Evolutionary conservation across 2,329 filamentous ascomycete species (phyloP).

Genomic region (Cladophialophora bantiana): DNA sequence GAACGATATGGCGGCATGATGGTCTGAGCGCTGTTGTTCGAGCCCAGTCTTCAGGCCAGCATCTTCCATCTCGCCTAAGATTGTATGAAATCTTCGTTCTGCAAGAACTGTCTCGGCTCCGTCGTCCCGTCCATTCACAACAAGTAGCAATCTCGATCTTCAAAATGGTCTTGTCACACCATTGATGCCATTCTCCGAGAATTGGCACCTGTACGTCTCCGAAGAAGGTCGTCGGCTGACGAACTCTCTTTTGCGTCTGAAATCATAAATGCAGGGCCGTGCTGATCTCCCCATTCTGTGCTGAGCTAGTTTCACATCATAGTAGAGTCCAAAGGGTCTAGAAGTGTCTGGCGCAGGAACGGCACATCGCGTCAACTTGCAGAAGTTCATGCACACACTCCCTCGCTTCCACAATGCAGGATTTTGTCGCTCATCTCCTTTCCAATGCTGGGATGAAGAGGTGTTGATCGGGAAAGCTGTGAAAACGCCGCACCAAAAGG

Average conservation of each 20-base stretch:
- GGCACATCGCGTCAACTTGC: constrained; percentile 2
- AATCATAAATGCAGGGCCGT: constrained; percentile 3
- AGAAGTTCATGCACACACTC: constrained; percentile 8
- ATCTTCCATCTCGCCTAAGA: not conserved
- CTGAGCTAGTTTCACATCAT: constrained; percentile 10
- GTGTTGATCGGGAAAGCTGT: not conserved
- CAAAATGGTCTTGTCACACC: not conserved
- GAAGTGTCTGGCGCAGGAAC: constrained; percentile 12
- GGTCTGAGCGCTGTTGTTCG: not conserved
- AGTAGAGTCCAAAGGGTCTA: not conserved
- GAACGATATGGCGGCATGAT: too few relatives aligned
- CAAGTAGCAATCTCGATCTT: constrained; percentile 7
- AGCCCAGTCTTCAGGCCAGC: not conserved
- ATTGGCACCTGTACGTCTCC: not conserved
- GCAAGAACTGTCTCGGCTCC: constrained; percentile 10
- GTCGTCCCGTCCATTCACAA: constrained; percentile 9
- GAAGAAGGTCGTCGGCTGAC: not conserved
- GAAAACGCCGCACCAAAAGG: not conserved
- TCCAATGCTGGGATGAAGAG: not conserved
- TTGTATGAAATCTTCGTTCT: not conserved
- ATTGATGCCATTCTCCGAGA: not conserved
- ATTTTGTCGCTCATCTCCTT: not conserved
- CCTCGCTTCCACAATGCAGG: constrained; percentile 12
- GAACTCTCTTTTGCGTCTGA: constrained; percentile 4
- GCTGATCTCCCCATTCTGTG: constrained; percentile 11